Evolutionary conservation across 2,329 filamentous ascomycete species (phyloP), one percentile per base, ranked within the genome.

Genomic region (Cladosporium sp.): DNA sequence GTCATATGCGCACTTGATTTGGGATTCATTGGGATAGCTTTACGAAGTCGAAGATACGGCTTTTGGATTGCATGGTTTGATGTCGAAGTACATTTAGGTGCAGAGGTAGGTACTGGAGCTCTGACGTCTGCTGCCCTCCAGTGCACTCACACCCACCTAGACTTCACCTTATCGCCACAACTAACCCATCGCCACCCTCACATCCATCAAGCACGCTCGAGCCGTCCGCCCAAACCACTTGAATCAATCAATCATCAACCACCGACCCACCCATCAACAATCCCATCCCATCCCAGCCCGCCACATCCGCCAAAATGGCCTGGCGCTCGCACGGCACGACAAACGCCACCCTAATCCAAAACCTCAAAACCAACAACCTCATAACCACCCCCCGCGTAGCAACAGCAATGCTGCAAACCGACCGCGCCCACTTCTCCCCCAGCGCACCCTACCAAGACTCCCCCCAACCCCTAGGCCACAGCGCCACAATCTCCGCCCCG

Each of bases 371-470:
- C 35, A 81, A 86, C 59, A 78, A 78, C 3, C 75, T 97, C 47
- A 90, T 97, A 57, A 84, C 77, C n/a, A 79, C 83, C 54, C 70
- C 79, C 3, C 72, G 78, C 19, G 87, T 95, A 29, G 86, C 84
- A 61, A 75, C 80, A n/a, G 91, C 92, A 49, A 95, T 97, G 76
- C 19, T 18, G 12, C 13, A n/a, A 84, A 89, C 97, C 64, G 92
- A 98, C 69, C 82, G 93, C 54, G 90, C 80, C 0, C 80, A 97
- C 69, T 97, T 92, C 70, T 80, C 86, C 12, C 86, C 88, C 3
- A 62, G 69, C 0, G 67, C 67, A 8, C 82, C 93, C 2, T 97
- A 97, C 68, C 75, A 80, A 59, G 85, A 88, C 71, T 80, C 78
- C 1, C 85, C 85, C 0, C 85, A 88, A 65, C 66, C 75, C 52